A percentile compares a stretch with the other conserved stretches of the same genome.
These are phyloP conservation scores for Colletotrichum sublineola DNA, from an alignment of 2,329 filamentous ascomycete genomes.

Conservation along the genomic window DNA sequence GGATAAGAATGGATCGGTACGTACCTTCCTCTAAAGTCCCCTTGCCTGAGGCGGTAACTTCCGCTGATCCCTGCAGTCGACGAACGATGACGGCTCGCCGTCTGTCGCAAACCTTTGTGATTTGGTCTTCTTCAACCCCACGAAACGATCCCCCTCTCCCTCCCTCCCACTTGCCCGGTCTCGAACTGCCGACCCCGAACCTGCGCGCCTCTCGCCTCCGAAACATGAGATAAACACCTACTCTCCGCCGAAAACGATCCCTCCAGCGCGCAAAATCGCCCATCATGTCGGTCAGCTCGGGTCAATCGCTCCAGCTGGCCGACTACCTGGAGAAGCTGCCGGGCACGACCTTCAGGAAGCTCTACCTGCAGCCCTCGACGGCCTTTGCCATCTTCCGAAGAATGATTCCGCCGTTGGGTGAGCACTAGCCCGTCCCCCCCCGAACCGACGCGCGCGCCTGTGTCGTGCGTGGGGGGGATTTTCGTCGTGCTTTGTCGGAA, in stretches of 20 bases:
- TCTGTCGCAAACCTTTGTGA: constrained; percentile 33
- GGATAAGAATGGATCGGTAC: constrained; percentile 3
- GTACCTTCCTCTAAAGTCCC: not conserved
- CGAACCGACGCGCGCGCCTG: not conserved
- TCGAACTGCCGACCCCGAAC: constrained; percentile 16
- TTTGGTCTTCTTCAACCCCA: not conserved
- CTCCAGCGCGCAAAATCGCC: constrained; percentile 39
- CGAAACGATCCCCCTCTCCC: constrained; percentile 5
- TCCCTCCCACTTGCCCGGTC: not conserved
- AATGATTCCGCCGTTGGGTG: constrained; percentile 94
- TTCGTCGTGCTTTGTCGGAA: constrained; percentile 4
- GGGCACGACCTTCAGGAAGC: constrained; percentile 87
- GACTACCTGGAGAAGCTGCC: constrained; percentile 95
- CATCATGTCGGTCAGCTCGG: constrained; percentile 61
- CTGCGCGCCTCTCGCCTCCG: not conserved
- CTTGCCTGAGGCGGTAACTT: constrained; percentile 36
- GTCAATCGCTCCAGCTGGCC: constrained; percentile 73
- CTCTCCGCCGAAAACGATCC: not conserved
- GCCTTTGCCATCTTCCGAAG: constrained; percentile 95
- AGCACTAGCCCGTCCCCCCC: constrained; percentile 44
- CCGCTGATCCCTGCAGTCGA: constrained; percentile 21
- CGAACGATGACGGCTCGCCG: constrained; percentile 21
- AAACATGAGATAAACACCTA: constrained; percentile 34
- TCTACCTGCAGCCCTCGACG: constrained; percentile 97
- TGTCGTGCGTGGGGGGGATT: not conserved